phyloP scores from a whole-genome alignment of 805 yeast genomes.

The Starmerella riodocensis region DNA sequence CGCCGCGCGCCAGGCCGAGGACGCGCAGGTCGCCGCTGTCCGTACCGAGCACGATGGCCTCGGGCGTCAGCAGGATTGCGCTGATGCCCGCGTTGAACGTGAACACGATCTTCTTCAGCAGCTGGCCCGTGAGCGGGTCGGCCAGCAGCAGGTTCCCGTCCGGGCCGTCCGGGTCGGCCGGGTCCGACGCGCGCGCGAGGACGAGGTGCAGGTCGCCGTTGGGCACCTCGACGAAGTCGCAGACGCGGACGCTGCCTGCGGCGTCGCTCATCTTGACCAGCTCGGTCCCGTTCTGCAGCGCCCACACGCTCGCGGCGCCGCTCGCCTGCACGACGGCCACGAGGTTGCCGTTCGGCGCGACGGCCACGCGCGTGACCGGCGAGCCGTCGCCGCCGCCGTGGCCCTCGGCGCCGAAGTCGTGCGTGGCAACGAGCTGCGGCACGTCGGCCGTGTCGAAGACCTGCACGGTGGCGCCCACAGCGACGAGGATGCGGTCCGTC shows the following conservation, averaged over 20 bases:
- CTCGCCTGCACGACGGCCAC: slow-evolving; percentile 11
- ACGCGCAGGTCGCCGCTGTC: slow-evolving; percentile 19
- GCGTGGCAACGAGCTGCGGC: slow-evolving; percentile 2
- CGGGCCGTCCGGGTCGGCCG: slow-evolving; percentile 1
- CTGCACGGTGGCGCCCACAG: slow-evolving; percentile 8
- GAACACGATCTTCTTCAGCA: slow-evolving; percentile 15
- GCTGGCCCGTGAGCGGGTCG: slow-evolving; percentile 19
- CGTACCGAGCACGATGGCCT: slow-evolving; percentile 15
- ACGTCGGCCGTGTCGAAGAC: slow-evolving; percentile 1
- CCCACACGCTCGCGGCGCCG: slow-evolving; percentile 7
- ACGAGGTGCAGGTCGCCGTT: slow-evolving; percentile 11
- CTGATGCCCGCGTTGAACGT: slow-evolving; percentile 6
- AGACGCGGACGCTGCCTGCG: slow-evolving; percentile 4
- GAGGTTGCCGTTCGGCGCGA: slow-evolving; percentile 9
- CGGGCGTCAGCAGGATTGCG: slow-evolving; percentile 10
- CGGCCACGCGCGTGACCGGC: slow-evolving; percentile 5
- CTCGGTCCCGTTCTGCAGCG: slow-evolving; percentile 2
- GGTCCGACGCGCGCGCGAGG: slow-evolving; percentile 10
- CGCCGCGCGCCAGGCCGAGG: slow-evolving; percentile 16
- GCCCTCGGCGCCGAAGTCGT: not conserved
- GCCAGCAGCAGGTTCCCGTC: slow-evolving; percentile 14
- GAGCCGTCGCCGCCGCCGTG: too few relatives aligned
- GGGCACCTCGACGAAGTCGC: slow-evolving; percentile 10
- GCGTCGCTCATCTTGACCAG: slow-evolving; percentile 5
- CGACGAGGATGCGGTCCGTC: slow-evolving; percentile 15